Evolutionary conservation across 1,284 basidiomycete genomes (phyloP).

Genomic region (Austroboletus olivaceoglutinosus): DNA sequence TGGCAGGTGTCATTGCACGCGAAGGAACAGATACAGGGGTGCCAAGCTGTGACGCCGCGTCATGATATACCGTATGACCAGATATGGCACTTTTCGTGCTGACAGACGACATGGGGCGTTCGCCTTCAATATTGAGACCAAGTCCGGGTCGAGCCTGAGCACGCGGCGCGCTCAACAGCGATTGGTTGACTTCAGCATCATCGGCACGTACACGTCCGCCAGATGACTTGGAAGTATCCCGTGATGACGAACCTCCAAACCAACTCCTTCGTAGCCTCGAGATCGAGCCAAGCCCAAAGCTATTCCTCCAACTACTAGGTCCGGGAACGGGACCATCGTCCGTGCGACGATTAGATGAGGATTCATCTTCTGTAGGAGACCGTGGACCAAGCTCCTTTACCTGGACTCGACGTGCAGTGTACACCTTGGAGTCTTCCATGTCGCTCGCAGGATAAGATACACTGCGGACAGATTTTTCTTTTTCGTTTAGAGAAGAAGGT

Average conservation of each 20-base stretch:
- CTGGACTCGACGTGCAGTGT: conserved; percentile 59
- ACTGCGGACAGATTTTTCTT: conserved; percentile 34
- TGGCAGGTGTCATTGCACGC: conserved; percentile 42
- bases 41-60: conserved; percentile 52
- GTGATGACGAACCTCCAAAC: conserved; percentile 40
- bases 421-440: conserved; percentile 50
- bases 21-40: conserved; percentile 49
- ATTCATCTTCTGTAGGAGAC: conserved; percentile 23
- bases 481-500: conserved; percentile 30
- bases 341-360: conserved; percentile 20
- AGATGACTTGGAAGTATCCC: conserved; percentile 38
- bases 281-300: conserved; percentile 43
- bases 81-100: conserved; percentile 53
- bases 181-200: conserved; percentile 45
- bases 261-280: conserved; percentile 52
- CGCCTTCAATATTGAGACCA: conserved; percentile 38
- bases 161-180: conserved; percentile 30
- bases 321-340: conserved; percentile 28
- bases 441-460: conserved; percentile 39
- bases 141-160: conserved; percentile 24
- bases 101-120: conserved; percentile 54
- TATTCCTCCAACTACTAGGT: conserved; percentile 31
- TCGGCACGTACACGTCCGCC: conserved; percentile 37
- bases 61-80: conserved; percentile 57
- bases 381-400: conserved; percentile 45